Evolutionary conservation across 306 rosid species (phyloP).

Genomic region (Myrica gale): DNA sequence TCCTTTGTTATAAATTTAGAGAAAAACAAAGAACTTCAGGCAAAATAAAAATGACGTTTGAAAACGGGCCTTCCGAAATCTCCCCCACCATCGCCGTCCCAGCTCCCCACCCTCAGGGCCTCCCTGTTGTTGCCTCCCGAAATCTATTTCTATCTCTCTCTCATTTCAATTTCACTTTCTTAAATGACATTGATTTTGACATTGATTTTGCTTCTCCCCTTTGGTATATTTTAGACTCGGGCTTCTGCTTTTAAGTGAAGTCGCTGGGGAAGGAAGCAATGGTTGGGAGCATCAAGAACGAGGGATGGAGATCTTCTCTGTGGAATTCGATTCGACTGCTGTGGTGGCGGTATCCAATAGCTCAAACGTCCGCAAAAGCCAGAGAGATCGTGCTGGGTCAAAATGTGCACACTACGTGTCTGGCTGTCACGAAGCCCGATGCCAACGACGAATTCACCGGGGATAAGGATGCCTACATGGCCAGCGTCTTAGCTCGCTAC

Average conservation of each 20-base stretch:
- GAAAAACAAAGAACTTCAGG: too few relatives aligned
- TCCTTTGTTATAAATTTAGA: too few relatives aligned
- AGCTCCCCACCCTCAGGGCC: too few relatives aligned
- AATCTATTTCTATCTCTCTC: neutral
- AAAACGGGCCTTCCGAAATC: too few relatives aligned
- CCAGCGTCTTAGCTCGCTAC: constrained; percentile 73
- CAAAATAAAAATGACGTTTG: too few relatives aligned
- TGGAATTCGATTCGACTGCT: constrained; percentile 32
- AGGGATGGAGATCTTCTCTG: constrained; percentile 19
- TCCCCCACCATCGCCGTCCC: too few relatives aligned
- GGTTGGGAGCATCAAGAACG: constrained; percentile 19
- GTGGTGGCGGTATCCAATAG: constrained; percentile 22
- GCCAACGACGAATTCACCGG: constrained; percentile 72
- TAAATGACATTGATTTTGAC: too few relatives aligned
- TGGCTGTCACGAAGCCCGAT: constrained; percentile 68
- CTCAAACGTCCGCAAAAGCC: constrained; percentile 15
- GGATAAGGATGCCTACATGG: constrained; percentile 78
- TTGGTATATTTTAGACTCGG: too few relatives aligned
- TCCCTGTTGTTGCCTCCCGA: too few relatives aligned
- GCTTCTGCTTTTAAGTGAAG: too few relatives aligned
- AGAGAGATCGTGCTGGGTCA: constrained; percentile 64
- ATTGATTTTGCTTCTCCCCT: neutral
- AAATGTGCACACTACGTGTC: constrained; percentile 56
- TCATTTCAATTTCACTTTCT: neutral
- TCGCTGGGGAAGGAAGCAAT: neutral